Conservation (phyloP, 2,329 filamentous ascomycete genomes). For the Fusarium compactum region DNA sequence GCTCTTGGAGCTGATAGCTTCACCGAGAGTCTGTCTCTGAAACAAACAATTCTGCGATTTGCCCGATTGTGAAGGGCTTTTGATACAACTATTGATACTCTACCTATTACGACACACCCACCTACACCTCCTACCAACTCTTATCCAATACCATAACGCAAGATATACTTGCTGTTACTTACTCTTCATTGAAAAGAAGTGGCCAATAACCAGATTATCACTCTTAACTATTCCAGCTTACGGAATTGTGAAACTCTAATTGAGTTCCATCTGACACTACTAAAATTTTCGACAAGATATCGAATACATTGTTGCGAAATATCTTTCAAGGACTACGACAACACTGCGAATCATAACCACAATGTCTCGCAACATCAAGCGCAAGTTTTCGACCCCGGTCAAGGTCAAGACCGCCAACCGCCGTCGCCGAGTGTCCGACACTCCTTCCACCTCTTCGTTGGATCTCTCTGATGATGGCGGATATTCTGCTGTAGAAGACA, state of each 20-base stretch:
- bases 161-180: constrained; percentile 6
- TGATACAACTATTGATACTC: constrained; percentile 24
- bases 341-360: constrained; percentile 14
- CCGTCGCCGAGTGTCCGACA: constrained; percentile 63
- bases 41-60: constrained; percentile 49
- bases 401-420: constrained; percentile 58
- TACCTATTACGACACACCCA: constrained; percentile 1
- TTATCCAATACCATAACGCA: constrained; percentile 7
- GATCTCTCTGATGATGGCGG: constrained; percentile 77
- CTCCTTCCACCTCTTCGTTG: constrained; percentile 65
- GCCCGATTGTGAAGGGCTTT: constrained; percentile 49
- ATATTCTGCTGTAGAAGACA: constrained; percentile 82
- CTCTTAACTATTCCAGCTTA: not conserved
- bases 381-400: constrained; percentile 59
- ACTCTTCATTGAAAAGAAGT: not conserved
- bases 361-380: constrained; percentile 68
- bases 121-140: not conserved
- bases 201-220: not conserved
- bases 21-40: constrained; percentile 56
- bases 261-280: constrained; percentile 4
- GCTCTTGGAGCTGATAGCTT: constrained; percentile 56
- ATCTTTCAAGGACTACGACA: not conserved
- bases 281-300: not conserved
- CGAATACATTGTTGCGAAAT: not conserved
- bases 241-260: not conserved